Conservation (phyloP, 306 rosid genomes). For the Malus sieversii region DNA sequence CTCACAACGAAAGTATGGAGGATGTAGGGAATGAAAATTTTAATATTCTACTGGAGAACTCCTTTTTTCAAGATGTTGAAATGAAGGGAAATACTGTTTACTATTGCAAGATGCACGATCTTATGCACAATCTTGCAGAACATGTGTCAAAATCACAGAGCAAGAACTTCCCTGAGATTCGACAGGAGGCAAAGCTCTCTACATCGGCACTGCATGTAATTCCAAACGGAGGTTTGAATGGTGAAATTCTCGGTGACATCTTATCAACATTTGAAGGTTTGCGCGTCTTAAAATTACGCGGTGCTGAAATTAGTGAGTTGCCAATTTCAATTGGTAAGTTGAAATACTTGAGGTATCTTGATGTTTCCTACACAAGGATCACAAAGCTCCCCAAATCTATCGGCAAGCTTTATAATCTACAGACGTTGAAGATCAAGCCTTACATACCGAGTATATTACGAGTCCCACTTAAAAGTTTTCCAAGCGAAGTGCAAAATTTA, state of each 20-base stretch:
- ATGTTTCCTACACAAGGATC: background rate
- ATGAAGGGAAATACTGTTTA: background rate
- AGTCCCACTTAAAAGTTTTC: background rate
- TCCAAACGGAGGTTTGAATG: background rate
- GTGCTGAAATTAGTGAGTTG: background rate
- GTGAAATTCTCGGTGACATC: background rate
- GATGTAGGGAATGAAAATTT: background rate
- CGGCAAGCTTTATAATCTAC: background rate
- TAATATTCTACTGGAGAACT: background rate
- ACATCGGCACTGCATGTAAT: background rate
- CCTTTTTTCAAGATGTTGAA: background rate
- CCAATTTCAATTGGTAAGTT: background rate
- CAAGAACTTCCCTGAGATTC: background rate
- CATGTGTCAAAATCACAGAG: background rate
- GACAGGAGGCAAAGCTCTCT: background rate
- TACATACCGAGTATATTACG: fast-evolving
- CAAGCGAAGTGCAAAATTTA: background rate
- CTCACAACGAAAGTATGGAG: background rate
- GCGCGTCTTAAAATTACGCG: background rate
- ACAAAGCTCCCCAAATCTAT: background rate
- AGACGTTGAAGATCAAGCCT: background rate
- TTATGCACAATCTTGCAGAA: background rate
- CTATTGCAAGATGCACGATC: background rate
- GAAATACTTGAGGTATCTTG: slow-evolving; percentile 4
- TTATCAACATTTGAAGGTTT: background rate